Conservation (phyloP, 23 red algal species). For the Gracilaria caudata region DNA sequence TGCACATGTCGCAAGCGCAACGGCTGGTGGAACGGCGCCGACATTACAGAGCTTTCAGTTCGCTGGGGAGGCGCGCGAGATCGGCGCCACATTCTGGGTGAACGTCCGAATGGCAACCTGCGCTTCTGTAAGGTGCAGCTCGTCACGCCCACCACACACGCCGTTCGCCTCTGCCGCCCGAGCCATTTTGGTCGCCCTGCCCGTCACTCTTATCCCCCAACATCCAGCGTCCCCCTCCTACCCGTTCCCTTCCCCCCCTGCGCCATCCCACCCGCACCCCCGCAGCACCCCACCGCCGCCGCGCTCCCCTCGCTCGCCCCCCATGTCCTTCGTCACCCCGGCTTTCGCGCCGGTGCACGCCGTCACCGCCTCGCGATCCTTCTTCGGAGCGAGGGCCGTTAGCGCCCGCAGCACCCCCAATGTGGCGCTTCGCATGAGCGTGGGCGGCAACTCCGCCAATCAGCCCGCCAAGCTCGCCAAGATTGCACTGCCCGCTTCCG, state of each 20-base stretch:
- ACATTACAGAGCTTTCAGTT: background rate
- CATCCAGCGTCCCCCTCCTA: slow-evolving; percentile 9
- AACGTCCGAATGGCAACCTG: background rate
- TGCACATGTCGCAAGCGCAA: slow-evolving; percentile 6
- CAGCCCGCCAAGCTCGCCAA: slow-evolving; percentile 25
- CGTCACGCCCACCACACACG: background rate
- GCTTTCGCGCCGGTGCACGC: slow-evolving; percentile 19
- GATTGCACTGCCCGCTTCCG: slow-evolving; percentile 14
- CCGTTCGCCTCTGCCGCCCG: background rate
- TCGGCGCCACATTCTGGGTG: background rate
- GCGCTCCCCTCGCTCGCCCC: background rate
- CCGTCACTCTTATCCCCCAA: slow-evolving; percentile 8
- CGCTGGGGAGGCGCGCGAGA: background rate
- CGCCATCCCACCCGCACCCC: background rate
- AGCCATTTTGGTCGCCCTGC: slow-evolving; percentile 1
- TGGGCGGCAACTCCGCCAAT: background rate
- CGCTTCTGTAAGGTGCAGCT: slow-evolving; percentile 15
- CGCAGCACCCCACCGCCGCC: background rate
- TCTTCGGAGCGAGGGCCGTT: slow-evolving; percentile 23
- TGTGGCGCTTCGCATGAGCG: slow-evolving; percentile 30
- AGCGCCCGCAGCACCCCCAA: slow-evolving; percentile 8
- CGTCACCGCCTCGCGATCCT: slow-evolving; percentile 15
- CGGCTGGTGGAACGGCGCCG: background rate
- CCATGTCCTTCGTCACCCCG: slow-evolving; percentile 29
- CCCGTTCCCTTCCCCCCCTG: background rate